Percentiles rank a stretch among this genome's conserved stretches.
These are phyloP conservation scores for Phlyctochytrium planicorne DNA, from an alignment of 192 early-diverging fungal species.

Conservation along the genomic window DNA sequence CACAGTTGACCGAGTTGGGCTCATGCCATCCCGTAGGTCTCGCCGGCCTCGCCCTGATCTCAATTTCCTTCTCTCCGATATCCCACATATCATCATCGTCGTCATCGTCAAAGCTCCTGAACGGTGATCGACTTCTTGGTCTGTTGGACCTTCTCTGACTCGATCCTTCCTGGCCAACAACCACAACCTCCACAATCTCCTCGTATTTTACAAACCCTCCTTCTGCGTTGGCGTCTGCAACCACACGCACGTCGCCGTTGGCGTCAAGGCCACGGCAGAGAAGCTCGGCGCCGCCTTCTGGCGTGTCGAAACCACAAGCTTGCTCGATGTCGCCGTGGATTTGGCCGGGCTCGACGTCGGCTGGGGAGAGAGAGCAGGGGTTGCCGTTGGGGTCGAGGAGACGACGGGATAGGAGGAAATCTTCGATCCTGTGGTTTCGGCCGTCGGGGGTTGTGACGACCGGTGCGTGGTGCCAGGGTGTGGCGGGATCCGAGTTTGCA, in stretches of 20 bases:
- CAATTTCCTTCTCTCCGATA: too few relatives aligned
- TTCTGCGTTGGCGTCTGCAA: too few relatives aligned
- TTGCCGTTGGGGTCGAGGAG: conserved; percentile 2
- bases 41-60: not conserved
- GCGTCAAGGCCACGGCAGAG: not conserved
- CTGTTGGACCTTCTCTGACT: too few relatives aligned
- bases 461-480: too few relatives aligned
- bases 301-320: not conserved
- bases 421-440: not conserved
- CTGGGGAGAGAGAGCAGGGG: not conserved
- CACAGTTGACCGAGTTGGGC: not conserved
- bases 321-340: not conserved
- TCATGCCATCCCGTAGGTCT: not conserved
- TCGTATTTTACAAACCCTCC: not conserved
- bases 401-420: not conserved
- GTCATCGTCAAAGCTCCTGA: too few relatives aligned
- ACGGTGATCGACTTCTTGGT: too few relatives aligned
- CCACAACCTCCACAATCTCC: conserved; percentile 2
- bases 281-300: not conserved
- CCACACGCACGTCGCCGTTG: not conserved
- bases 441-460: too few relatives aligned
- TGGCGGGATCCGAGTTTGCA: too few relatives aligned
- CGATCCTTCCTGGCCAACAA: too few relatives aligned
- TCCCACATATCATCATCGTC: too few relatives aligned
- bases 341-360: too few relatives aligned